Percentiles rank a stretch among this genome's conserved stretches.
phyloP scores from a whole-genome alignment of 2,329 filamentous ascomycete genomes.

The Apiospora koreana region DNA sequence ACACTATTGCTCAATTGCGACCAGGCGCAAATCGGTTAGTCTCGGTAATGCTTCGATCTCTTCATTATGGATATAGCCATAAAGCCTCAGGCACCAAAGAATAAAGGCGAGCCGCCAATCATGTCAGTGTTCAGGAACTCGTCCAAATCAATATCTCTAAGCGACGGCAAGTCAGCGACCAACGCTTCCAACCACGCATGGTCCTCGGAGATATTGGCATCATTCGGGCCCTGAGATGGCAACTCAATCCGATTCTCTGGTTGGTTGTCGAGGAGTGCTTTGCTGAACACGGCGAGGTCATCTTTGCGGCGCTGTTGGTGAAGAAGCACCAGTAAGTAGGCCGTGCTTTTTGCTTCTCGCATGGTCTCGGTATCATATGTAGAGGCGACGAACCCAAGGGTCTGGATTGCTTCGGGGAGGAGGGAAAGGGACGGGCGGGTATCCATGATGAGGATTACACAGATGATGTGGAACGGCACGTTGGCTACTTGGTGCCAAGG shows the following conservation, averaged over 20 bases:
- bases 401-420: constrained; percentile 52
- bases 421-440: constrained; percentile 47
- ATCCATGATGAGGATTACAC: constrained; percentile 56
- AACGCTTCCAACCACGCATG: constrained; percentile 4
- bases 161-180: not conserved
- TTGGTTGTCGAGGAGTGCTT: not conserved
- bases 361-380: constrained; percentile 49
- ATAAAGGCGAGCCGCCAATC: not conserved
- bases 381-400: constrained; percentile 40
- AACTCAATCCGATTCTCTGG: not conserved
- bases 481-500: constrained; percentile 64
- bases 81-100: not conserved
- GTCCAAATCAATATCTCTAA: not conserved
- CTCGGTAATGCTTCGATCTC: not conserved
- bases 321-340: constrained; percentile 53
- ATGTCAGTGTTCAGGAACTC: not conserved
- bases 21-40: not conserved
- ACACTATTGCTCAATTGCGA: not conserved
- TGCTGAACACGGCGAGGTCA: not conserved
- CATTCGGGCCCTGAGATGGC: no score
- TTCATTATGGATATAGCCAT: no score
- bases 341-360: constrained; percentile 55
- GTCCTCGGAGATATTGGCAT: not conserved
- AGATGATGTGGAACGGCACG: constrained; percentile 60
- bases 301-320: constrained; percentile 30